phyloP scores from a whole-genome alignment of 371 early-diverging fungal species.

The Apophysomyces variabilis region DNA sequence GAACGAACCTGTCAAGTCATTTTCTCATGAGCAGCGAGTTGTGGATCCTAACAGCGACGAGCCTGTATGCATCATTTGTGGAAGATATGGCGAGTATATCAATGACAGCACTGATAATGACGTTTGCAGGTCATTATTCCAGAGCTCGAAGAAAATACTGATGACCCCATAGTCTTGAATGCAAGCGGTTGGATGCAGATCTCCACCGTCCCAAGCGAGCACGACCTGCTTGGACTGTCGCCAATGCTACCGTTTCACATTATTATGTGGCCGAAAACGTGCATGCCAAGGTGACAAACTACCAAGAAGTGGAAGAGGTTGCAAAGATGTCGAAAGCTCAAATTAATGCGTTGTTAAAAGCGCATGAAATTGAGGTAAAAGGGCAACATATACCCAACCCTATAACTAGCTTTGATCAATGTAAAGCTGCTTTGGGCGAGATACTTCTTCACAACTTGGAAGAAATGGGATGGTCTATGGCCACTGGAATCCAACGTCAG shows the following conservation, averaged over 20 bases:
- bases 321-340: constrained; percentile 31
- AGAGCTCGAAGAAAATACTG: background rate
- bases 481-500: constrained; percentile 70
- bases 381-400: constrained; percentile 57
- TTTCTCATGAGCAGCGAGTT: constrained; percentile 38
- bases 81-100: constrained; percentile 61
- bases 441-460: constrained; percentile 47
- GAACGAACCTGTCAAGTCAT: background rate
- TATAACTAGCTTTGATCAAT: constrained; percentile 53
- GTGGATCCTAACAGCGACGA: constrained; percentile 35
- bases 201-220: constrained; percentile 13
- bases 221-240: constrained; percentile 8
- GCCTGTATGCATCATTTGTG: constrained; percentile 53
- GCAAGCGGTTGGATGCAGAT: constrained; percentile 46
- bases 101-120: constrained; percentile 51
- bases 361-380: constrained; percentile 48
- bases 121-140: constrained; percentile 48
- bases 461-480: constrained; percentile 44
- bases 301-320: constrained; percentile 46
- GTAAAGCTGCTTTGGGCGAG: constrained; percentile 36
- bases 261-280: constrained; percentile 36
- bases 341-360: constrained; percentile 38
- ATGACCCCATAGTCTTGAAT: constrained; percentile 37
- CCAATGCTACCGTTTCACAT: constrained; percentile 15
- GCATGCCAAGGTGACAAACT: constrained; percentile 57